These are phyloP conservation scores for Fraxinus nigra DNA, from an alignment of 305 asterid species.

Conservation along the genomic window DNA sequence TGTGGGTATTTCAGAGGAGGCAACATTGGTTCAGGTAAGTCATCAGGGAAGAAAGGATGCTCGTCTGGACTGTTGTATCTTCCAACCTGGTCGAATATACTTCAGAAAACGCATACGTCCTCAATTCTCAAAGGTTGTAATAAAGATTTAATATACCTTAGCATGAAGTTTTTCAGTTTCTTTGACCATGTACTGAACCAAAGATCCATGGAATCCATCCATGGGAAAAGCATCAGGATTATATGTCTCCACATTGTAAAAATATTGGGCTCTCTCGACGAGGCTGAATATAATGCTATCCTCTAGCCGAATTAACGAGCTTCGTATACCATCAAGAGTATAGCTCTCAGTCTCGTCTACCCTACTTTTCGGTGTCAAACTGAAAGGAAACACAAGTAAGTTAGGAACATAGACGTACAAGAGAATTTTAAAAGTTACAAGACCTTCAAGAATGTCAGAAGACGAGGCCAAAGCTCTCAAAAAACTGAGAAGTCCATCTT, in stretches of 20 bases:
- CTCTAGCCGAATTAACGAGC: constrained; percentile 68
- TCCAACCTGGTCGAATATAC: constrained; percentile 54
- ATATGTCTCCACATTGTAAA: constrained; percentile 59
- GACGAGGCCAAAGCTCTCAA: not conserved
- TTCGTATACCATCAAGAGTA: constrained; percentile 77
- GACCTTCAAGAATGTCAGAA: not conserved
- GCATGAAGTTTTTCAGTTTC: constrained; percentile 85
- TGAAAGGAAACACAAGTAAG: constrained; percentile 19
- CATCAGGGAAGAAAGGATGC: constrained; percentile 84
- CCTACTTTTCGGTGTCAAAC: constrained; percentile 42
- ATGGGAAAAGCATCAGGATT: constrained; percentile 52
- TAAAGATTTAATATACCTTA: constrained; percentile 30
- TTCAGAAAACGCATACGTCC: constrained; percentile 1
- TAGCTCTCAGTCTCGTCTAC: constrained; percentile 61
- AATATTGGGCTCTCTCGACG: constrained; percentile 77
- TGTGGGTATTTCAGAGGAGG: constrained; percentile 81
- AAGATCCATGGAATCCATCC: constrained; percentile 67
- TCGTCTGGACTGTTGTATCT: constrained; percentile 86
- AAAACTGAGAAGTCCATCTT: not conserved
- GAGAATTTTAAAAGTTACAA: not conserved
- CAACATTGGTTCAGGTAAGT: constrained; percentile 56
- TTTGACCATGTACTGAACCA: constrained; percentile 68
- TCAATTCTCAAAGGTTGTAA: not conserved
- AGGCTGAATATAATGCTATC: constrained; percentile 80
- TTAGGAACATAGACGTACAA: not conserved